These are phyloP conservation scores for Carex scoparia DNA, from an alignment of 176 grass and related monocot genomes.

Conservation along the genomic window DNA sequence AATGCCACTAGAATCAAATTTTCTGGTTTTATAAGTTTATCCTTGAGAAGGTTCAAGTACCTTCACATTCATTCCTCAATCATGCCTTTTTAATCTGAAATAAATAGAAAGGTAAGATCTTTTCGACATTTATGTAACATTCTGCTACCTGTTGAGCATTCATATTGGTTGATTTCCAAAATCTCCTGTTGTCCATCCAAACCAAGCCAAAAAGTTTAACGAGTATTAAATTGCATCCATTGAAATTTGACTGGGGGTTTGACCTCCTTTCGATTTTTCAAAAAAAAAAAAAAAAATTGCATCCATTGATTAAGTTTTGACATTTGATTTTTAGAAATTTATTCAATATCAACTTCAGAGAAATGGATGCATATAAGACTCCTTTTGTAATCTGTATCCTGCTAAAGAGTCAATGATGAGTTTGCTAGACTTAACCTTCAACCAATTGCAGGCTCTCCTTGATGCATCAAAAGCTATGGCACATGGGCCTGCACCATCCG, in stretches of 20 bases:
- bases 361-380: constrained; percentile 56
- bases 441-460: constrained; percentile 32
- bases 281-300: not conserved
- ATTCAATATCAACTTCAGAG: constrained; percentile 45
- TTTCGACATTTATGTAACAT: not conserved
- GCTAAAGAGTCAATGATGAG: not conserved
- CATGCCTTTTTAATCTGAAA: not conserved
- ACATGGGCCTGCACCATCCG: constrained; percentile 32
- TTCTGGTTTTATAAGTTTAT: not conserved
- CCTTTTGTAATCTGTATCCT: not conserved
- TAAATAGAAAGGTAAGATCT: not conserved
- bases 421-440: constrained; percentile 10
- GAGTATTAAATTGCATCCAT: not conserved
- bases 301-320: not conserved
- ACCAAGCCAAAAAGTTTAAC: not conserved
- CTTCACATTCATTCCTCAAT: not conserved
- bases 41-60: not conserved
- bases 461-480: constrained; percentile 41
- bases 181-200: not conserved
- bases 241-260: not conserved
- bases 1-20: not conserved
- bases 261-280: too few relatives aligned
- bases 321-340: not conserved
- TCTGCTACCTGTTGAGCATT: not conserved
- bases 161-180: not conserved